Base-by-base conservation (phyloP, 768 basidiomycete species). In the Leccinum barrowsii region DNA sequence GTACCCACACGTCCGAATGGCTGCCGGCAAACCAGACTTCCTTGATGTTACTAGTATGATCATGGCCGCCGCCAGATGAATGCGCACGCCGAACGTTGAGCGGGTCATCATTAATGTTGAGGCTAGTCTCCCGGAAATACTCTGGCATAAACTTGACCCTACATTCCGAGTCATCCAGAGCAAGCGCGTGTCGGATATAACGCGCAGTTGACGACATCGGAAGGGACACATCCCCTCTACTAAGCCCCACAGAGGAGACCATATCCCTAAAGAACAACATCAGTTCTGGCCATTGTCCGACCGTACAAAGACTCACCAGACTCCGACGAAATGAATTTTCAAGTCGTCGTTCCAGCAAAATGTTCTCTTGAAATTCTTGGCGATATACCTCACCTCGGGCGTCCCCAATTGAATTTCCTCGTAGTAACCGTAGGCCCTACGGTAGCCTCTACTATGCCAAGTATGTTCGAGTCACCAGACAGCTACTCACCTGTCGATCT, bases 191-290 rank as follows among this genome's bases (percentile, higher is more conserved):
- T 6, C 48, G 24, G 26, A 49, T 26, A n/a, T 22, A 8, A 12
- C 26, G 26, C 17, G 84, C 82, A 10, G 78, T 80, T 4, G 74
- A 77, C 0, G 80, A 79, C 66, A 84, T 85, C 0, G 84, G 84
- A 2, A 85, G 73, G 4, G 61, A 63, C 3, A 79, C 72, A 42
- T 74, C 76, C 3, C 78, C 56, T 50, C 52, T 78, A 52, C 84
- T 72, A 40, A 82, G 32, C 11, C 83, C 82, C 19, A 86, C 83
- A 1, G 21, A 21, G 21, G 21, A 21, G 21, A 21, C 21, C 2
- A 84, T 85, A 61, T 87, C 85, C 82, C 84, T 49, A 49, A 49
- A 30, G 7, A 28, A 28, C 5, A 56, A 7, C 35, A 19, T 19
- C 24, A 63, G n/a, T 61, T 26, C 12, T 1, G 5, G 21, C 10